These are phyloP conservation scores for Mycena rebaudengoi DNA, from an alignment of 768 basidiomycete species.

Conservation along the genomic window DNA sequence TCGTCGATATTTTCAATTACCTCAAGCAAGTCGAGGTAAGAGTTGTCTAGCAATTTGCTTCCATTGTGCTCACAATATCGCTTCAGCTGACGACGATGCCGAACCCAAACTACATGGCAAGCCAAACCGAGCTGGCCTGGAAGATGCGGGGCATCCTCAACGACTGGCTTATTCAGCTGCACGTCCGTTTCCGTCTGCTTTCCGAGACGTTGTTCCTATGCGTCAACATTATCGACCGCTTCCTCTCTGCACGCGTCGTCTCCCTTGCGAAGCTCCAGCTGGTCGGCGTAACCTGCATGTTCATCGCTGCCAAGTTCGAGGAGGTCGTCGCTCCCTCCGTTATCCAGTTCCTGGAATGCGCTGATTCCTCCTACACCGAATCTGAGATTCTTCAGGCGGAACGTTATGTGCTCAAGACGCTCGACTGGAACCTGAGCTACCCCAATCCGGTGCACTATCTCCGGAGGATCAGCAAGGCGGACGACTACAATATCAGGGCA, in stretches of 20 bases:
- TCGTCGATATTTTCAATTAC: constrained; percentile 92
- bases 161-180: constrained; percentile 97
- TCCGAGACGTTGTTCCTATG: constrained; percentile 96
- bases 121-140: constrained; percentile 94
- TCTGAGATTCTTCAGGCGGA: constrained; percentile 75
- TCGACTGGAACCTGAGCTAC: constrained; percentile 92
- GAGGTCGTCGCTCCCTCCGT: constrained; percentile 94
- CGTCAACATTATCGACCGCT: constrained; percentile 91
- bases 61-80: constrained; percentile 13
- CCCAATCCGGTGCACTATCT: constrained; percentile 96
- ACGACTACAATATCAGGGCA: constrained; percentile 92
- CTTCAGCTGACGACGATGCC: constrained; percentile 81
- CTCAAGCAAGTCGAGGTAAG: constrained; percentile 88
- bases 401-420: constrained; percentile 90
- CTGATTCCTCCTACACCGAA: constrained; percentile 88
- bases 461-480: constrained; percentile 93
- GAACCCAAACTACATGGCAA: constrained; percentile 94
- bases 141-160: constrained; percentile 94
- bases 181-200: constrained; percentile 89
- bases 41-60: constrained; percentile 4
- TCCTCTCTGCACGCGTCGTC: constrained; percentile 79
- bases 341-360: constrained; percentile 87
- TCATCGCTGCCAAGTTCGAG: constrained; percentile 95
- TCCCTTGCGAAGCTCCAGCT: constrained; percentile 95
- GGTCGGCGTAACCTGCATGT: constrained; percentile 93